A percentile compares a stretch with the other conserved stretches of the same genome.
phyloP scores from a whole-genome alignment of 1,284 basidiomycete genomes.

The Apiotrichum gamsii region DNA sequence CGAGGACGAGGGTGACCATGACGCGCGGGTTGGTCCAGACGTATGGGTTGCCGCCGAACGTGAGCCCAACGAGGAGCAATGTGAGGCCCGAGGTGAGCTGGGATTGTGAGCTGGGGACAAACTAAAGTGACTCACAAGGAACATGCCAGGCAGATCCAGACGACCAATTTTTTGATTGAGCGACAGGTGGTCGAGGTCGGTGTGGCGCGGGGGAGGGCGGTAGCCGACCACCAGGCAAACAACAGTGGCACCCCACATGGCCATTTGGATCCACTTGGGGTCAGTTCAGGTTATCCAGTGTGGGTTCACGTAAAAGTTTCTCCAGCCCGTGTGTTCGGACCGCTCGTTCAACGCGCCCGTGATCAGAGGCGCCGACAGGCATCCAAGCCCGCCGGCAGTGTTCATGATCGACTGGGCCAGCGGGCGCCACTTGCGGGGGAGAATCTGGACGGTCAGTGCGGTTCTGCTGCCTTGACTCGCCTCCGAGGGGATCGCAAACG shows the following conservation, averaged over 20 bases:
- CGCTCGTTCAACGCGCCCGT: background rate
- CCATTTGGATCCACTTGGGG: slow-evolving; percentile 12
- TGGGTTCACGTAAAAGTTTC: slow-evolving; percentile 4
- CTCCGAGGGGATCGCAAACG: slow-evolving; percentile 12
- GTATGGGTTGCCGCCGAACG: slow-evolving; percentile 9
- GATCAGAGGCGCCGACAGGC: background rate
- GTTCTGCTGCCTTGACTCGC: background rate
- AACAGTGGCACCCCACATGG: slow-evolving; percentile 3
- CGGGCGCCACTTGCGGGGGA: slow-evolving; percentile 7
- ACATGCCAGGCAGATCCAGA: slow-evolving; percentile 6
- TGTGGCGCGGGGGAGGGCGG: slow-evolving; percentile 12
- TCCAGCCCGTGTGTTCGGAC: slow-evolving; percentile 2
- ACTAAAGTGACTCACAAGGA: background rate
- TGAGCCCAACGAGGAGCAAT: slow-evolving; percentile 4
- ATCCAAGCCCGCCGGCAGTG: background rate
- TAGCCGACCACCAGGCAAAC: slow-evolving; percentile 4
- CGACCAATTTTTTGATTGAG: slow-evolving; percentile 4
- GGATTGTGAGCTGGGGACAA: too few species aligned
- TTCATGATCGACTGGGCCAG: slow-evolving; percentile 2
- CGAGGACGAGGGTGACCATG: slow-evolving; percentile 4
- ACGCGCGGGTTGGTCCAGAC: slow-evolving; percentile 6
- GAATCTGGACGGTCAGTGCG: background rate
- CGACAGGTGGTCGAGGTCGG: slow-evolving; percentile 6
- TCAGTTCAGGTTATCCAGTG: background rate
- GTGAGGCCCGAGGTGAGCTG: slow-evolving; percentile 1